Base-by-base conservation (phyloP, 768 basidiomycete genomes). In the Lactifluus subvellereus region DNA sequence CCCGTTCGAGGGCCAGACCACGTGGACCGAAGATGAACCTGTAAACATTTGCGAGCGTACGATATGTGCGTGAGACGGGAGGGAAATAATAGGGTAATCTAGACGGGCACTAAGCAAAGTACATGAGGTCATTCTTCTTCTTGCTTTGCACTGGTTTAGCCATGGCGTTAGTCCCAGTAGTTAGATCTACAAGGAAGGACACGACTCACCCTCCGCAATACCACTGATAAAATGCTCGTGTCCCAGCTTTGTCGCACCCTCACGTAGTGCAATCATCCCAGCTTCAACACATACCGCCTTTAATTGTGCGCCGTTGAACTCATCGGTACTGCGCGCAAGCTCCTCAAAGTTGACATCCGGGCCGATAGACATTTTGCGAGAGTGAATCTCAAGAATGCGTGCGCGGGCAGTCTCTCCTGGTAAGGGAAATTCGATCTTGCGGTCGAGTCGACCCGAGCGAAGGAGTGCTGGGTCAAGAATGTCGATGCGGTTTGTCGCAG, bases 231-330 rank as follows among this genome's bases (percentile, higher is more conserved):
- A 98, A 74, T 98, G 94, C 74, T 99, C 97, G 69, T 98, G 96
- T 33, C 83, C 86, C 60, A 98, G 76, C 74, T 88, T 88, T 16
- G 85, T 85, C 16, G 94, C 92, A 35, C 95, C 95, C 75, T 98
- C 95, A 68, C 97, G 79, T 45, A 98, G 77, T 7, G 96, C 92
- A 71, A 98, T 97, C 97, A 99, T 99, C 62, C 97, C 97, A 45
- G 97, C 97, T 77, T 99, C 97, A 1, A 99, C 97, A 75, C 96
- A 98, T 3, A 97, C 95, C 0, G 96, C 97, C 78, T 98, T 97
- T 70, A 97, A 76, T 73, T 94, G 92, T 7, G 93, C 93, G n/a
- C 86, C 96, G 71, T 98, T 98, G 76, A 99, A 98, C 72, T 99
- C 97, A 69, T 98, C 97, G 52, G 97, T 95, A 73, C 91, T 95